phyloP scores from a whole-genome alignment of 345 rosid species.

The Carallia pectinifolia region DNA sequence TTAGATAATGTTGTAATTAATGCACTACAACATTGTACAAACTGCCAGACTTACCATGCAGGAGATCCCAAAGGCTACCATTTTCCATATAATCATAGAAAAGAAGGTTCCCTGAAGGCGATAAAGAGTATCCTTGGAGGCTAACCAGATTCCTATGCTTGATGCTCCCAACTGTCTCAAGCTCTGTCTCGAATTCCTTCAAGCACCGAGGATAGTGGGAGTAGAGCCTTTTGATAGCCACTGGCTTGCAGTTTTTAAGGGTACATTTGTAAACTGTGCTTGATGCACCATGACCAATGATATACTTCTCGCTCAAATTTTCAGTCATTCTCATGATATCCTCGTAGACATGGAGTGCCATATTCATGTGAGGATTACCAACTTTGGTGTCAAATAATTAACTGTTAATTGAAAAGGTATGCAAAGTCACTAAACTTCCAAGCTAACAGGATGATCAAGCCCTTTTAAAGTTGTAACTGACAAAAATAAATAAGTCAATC shows the following conservation, averaged over 20 bases:
- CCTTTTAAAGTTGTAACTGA: not conserved
- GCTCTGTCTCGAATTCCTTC: conserved; percentile 93
- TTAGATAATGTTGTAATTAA: too few relatives aligned
- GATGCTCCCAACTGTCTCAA: conserved; percentile 84
- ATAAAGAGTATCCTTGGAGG: conserved; percentile 85
- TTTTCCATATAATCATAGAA: conserved; percentile 97
- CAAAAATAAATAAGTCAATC: too few relatives aligned
- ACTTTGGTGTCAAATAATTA: conserved; percentile 67
- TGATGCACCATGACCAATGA: conserved; percentile 87
- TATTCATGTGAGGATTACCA: conserved; percentile 95
- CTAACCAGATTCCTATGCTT: conserved; percentile 92
- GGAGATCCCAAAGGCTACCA: conserved; percentile 97
- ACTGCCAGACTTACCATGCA: conserved; percentile 55
- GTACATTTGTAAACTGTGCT: conserved; percentile 94
- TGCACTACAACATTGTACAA: too few relatives aligned
- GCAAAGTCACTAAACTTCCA: conserved; percentile 18
- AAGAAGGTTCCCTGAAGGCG: conserved; percentile 79
- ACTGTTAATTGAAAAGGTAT: conserved; percentile 38
- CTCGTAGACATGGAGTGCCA: conserved; percentile 97
- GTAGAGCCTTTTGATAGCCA: conserved; percentile 91
- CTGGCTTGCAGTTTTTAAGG: conserved; percentile 90
- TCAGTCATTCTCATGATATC: conserved; percentile 99
- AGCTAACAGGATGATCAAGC: conserved; percentile 45
- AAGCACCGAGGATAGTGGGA: conserved; percentile 72
- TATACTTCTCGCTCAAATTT: conserved; percentile 85